Evolutionary conservation across 2,329 filamentous ascomycete genomes (phyloP), one percentile per base, ranked within the genome.

Genomic region (Talaromyces sp.): DNA sequence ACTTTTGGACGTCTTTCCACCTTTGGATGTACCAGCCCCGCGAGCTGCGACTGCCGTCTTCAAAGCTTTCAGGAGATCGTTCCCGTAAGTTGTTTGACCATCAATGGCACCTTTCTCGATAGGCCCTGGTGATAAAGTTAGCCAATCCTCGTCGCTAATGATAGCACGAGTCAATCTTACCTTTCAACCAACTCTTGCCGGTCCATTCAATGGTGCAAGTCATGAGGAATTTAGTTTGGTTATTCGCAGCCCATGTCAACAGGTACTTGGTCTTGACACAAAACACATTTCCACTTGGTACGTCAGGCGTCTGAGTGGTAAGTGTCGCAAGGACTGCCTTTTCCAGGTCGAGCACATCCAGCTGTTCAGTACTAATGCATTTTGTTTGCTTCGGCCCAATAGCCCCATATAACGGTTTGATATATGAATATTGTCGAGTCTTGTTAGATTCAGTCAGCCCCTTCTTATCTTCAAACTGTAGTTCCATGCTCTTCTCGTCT

Each of bases 121-220:
- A 1, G 95, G 91, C 66, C 90, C 92, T 96, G 67, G 39, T 58
- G 21, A 57, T 64, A 56, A 25, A 12, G 12, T 37, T 33, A 58
- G 5, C 6, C 6, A 31, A n/a, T 25, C 33, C 2, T n/a, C n/a
- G 8, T 1, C 5, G 3, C 35, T 5, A 33, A 35, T 5, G 35
- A 23, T 3, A 55, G 28, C 50, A 39, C 14, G 5, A 8, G 25
- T 12, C 4, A 5, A 65, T 28, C 81, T 73, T 81, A 96, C 93
- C 91, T 80, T 95, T 97, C 52, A 99, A 80, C 95, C 95, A 99
- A 80, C 93, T 97, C 82, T 98, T 99, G 69, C 93, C 93, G 3
- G 89, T 88, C 96, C 96, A 99, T 72, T 99, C 96, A 48, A 97
- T 90, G 1, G 87, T 89, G 74, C 92, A 97, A 68, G 89, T 97